Evolutionary conservation across 352 stramenopile species (phyloP).

Genomic region (Globisporangium iwayamae): DNA sequence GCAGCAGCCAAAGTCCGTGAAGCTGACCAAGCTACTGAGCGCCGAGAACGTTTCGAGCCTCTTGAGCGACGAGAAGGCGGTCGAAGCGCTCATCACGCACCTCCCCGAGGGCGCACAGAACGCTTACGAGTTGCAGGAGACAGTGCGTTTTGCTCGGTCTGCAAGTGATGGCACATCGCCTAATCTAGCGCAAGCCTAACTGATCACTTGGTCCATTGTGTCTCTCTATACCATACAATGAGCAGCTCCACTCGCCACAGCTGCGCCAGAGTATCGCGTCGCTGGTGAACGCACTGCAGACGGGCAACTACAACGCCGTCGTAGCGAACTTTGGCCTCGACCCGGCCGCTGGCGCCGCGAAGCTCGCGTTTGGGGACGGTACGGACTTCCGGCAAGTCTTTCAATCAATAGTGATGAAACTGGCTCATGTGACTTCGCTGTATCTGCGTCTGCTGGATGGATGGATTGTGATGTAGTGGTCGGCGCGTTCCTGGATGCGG

Average conservation of each 20-base stretch:
- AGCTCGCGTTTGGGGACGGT: constrained; percentile 84
- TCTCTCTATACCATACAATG: neutral
- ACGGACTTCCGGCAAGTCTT: constrained; percentile 16
- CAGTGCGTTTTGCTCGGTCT: constrained; percentile 26
- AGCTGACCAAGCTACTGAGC: constrained; percentile 60
- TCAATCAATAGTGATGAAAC: neutral
- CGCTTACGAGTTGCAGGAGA: constrained; percentile 65
- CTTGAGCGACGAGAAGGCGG: constrained; percentile 55
- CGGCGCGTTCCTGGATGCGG: constrained; percentile 70
- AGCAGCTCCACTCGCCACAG: constrained; percentile 75
- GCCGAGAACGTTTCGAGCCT: constrained; percentile 53
- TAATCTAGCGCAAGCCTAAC: neutral
- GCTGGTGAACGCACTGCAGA: constrained; percentile 80
- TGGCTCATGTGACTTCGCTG: neutral
- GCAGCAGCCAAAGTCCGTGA: constrained; percentile 59
- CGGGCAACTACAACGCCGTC: constrained; percentile 88
- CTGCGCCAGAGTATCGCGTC: constrained; percentile 87
- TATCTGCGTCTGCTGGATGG: neutral
- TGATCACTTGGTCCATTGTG: neutral
- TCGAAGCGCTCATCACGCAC: constrained; percentile 59
- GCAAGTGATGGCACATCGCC: too few relatives aligned
- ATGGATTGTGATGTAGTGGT: constrained; percentile 34
- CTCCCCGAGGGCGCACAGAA: constrained; percentile 82
- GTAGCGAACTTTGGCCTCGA: constrained; percentile 90
- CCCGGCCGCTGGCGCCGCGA: constrained; percentile 61